A percentile compares a stretch with the other conserved stretches of the same genome.
Conservation (phyloP, 2,329 filamentous ascomycete genomes). For the Colletotrichum eremochloae region DNA sequence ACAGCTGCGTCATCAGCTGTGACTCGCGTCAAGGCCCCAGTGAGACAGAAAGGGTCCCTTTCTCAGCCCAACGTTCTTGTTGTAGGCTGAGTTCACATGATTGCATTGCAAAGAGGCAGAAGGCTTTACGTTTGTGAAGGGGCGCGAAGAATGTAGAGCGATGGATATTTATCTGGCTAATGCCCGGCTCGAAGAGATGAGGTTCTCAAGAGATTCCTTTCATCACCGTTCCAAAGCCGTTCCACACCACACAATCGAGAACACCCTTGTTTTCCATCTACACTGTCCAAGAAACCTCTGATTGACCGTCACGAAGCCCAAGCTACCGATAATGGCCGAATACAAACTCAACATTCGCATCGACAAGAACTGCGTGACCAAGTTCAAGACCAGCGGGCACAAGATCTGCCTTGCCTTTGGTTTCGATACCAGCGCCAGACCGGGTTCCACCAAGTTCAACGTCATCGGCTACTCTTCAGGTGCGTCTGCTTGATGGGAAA, state of each 20-base stretch:
- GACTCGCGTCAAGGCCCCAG: neutral
- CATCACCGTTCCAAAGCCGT: neutral
- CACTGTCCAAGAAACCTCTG: fast-evolving
- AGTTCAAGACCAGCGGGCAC: constrained; percentile 10
- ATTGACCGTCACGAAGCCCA: neutral
- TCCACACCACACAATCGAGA: too few relatives aligned
- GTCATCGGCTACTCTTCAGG: constrained; percentile 21
- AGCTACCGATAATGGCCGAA: neutral
- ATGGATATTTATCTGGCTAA: neutral
- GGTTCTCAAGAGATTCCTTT: too few relatives aligned
- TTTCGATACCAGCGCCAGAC: constrained; percentile 14
- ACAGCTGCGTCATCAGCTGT: constrained; percentile 10
- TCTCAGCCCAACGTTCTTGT: neutral
- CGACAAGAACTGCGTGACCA: constrained; percentile 3
- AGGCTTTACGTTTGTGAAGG: neutral
- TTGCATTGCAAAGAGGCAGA: neutral
- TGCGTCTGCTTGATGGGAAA: neutral
- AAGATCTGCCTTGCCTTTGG: constrained; percentile 20
- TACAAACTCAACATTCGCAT: constrained; percentile 16
- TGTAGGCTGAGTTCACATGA: neutral
- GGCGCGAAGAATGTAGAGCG: neutral
- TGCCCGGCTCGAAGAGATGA: too few relatives aligned
- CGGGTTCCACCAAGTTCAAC: constrained; percentile 19
- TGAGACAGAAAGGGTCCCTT: neutral
- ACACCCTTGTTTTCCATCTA: neutral